Evolutionary conservation across 257 asterid genomes (phyloP), one percentile per base, ranked within the genome.

Genomic region (Handroanthus guayacan): DNA sequence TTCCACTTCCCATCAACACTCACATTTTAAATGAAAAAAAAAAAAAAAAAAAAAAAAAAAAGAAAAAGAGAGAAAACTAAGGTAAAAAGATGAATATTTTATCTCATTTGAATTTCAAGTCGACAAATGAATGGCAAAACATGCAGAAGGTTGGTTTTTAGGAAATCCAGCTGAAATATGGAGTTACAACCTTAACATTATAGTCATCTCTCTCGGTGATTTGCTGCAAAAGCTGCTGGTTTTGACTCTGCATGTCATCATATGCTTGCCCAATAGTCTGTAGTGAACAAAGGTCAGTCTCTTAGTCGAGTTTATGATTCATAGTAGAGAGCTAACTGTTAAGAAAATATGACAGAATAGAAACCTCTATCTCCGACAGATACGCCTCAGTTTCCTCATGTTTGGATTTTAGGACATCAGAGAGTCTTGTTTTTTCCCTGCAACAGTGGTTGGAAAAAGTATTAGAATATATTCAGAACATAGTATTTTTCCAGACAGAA

Each of bases 251-350:
- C 97, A 95, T 95, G 79, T 95, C 99, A 82, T 90, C 99, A 63
- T 95, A 95, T 67, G 97, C 99, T 83, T 90, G 96, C 74, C 97
- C 98, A 79, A 95, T 95, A 48, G 98, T 95, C 99, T 95, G 89
- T 73, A 80, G 66, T 80, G 79, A 71, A 82, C 62, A 67, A 79
- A 77, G 79, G 70, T 17, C 55, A 68, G 72, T 41, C 66, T 39
- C 69, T 75, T 45, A 74, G 77, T 62, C 77, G 36, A 61, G 18
- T 71, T 66, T 41, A 76, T 71, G 69, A 81, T 61, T 25, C 20
- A 57, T 56, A 74, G 57, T 39, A 20, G 20, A 67, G 60, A 81
- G 34, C 12, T 34, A 56, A 61, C 41, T 62, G 18, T 61, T 25
- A 11, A 37, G 52, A 31, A 68, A 16, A 5, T n/a, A 57, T 47